Evolutionary conservation across 495 filamentous ascomycete genomes (phyloP), one percentile per base, ranked within the genome.

Genomic region (Cercophora sp.): DNA sequence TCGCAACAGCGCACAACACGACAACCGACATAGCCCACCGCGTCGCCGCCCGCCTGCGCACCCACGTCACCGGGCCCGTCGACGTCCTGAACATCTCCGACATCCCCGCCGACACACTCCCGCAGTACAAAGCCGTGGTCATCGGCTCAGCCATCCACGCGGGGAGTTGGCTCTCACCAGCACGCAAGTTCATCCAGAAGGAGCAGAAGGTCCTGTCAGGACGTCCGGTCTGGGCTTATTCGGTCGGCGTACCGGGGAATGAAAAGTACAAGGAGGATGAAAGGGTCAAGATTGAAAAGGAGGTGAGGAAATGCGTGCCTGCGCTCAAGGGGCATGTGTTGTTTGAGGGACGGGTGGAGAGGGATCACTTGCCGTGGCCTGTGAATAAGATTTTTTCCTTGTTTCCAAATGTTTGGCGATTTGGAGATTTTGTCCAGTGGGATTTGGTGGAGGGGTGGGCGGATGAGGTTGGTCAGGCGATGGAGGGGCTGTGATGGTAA

Each of bases 381-480:
- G 46, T 35, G 32, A 6, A 9, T 16, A 8, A 22, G 29, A 23
- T 19, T n/a, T 48, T 48, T 15, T 23, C 13, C 31, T 48, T 29
- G 46, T 48, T 48, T 37, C 46, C 46, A 2, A 23, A 23, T 16
- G 15, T 5, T 10, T 10, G 18, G 3, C n/a, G 37, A 32, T 48
- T 48, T 48, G 46, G 46, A 18, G 46, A 48, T 22, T 48, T 48
- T 37, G 46, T 48, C n/a, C 31, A 48, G 20, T 48, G 46, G 46
- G 46, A 48, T 16, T 15, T 25, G 46, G 46, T 48, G 10, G 46
- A 48, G 13, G 22, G 24, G 18, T 48, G 46, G 46, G 46, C 46
- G 31, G 46, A 48, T 25, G 19, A 22, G 46, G 46, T 48, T n/a
- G 46, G 46, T 8, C 20, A 25, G 32, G 46, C 23, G 20, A 15